These are phyloP conservation scores for Sanghuangporus sanghuang DNA, from an alignment of 1,284 basidiomycete genomes.

Conservation along the genomic window DNA sequence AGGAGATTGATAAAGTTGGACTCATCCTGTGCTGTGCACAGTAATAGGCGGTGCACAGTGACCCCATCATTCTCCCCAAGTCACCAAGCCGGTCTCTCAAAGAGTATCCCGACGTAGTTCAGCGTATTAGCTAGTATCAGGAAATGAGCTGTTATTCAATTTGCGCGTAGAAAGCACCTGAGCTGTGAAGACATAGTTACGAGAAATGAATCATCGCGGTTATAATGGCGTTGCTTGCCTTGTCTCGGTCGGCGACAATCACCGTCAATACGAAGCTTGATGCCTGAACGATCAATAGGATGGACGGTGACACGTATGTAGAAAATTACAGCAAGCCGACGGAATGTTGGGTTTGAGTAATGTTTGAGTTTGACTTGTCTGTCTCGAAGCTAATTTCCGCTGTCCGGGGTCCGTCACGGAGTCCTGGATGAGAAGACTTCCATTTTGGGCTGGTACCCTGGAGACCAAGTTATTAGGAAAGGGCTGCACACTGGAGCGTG, in stretches of 20 bases:
- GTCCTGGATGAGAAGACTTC: not conserved
- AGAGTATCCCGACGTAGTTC: not conserved
- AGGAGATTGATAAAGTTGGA: constrained; percentile 5
- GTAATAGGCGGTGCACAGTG: constrained; percentile 5
- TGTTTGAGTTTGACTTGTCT: not conserved
- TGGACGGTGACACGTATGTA: not conserved
- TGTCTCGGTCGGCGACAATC: not conserved
- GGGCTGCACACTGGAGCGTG: not conserved
- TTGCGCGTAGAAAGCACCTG: not conserved
- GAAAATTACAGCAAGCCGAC: not conserved
- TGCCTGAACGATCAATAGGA: not conserved
- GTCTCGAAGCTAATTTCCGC: not conserved
- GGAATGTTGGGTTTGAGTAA: not conserved
- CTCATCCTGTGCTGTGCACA: constrained; percentile 7
- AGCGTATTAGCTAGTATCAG: not conserved
- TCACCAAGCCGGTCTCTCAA: not conserved
- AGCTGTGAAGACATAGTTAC: not conserved
- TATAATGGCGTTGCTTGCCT: not conserved
- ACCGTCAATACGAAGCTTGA: not conserved
- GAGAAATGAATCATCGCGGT: not conserved
- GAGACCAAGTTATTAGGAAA: not conserved
- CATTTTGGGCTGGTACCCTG: not conserved
- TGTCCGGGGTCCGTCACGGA: constrained; percentile 2
- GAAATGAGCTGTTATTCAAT: not conserved
- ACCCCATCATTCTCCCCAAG: constrained; percentile 6